Evolutionary conservation across 2,329 filamentous ascomycete genomes (phyloP).

Genomic region (Aspergillus flavus): DNA sequence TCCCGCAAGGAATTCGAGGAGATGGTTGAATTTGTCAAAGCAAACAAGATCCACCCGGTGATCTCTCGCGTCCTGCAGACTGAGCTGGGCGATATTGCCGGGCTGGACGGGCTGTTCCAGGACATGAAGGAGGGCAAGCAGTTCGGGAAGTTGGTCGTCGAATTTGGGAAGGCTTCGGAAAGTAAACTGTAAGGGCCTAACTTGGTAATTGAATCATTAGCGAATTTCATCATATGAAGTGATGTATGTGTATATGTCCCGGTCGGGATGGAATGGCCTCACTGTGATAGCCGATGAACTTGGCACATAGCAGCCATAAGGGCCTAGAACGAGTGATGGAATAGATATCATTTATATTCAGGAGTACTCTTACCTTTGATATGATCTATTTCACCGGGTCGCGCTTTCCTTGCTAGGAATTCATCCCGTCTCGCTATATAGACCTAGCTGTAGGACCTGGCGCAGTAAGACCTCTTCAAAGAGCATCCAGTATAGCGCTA

Average conservation of each 20-base stretch:
- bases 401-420: neutral
- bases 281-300: neutral
- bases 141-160: constrained; percentile 90
- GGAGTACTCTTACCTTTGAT: neutral
- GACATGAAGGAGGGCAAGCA: constrained; percentile 85
- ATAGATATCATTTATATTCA: too few species aligned
- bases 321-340: neutral
- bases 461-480: neutral
- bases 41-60: constrained; percentile 73
- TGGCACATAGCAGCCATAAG: neutral
- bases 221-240: neutral
- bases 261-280: neutral
- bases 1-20: constrained; percentile 86
- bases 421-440: neutral
- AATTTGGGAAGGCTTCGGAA: constrained; percentile 54
- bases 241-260: neutral
- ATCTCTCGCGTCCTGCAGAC: constrained; percentile 70
- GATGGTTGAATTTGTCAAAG: constrained; percentile 80
- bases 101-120: constrained; percentile 79
- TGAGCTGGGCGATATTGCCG: constrained; percentile 74
- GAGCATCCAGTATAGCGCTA: constrained; percentile 3
- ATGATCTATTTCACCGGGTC: neutral
- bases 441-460: neutral
- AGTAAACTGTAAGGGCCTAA: constrained; percentile 40
- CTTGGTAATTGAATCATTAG: constrained; percentile 7